phyloP scores from a whole-genome alignment of 1,284 basidiomycete genomes.

The Rhodotorula sp. region DNA sequence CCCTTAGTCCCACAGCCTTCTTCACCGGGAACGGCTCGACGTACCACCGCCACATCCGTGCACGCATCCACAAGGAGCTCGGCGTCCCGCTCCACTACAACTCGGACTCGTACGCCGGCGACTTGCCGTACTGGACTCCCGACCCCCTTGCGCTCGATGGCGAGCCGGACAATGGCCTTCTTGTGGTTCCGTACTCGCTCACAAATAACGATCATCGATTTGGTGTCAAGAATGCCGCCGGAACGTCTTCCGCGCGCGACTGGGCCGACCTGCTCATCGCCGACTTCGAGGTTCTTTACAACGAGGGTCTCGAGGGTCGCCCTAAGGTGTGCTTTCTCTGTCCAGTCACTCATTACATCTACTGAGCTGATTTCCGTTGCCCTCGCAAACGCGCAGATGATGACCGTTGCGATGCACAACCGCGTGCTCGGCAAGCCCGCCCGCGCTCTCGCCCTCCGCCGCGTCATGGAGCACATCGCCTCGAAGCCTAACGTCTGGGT shows the following conservation, averaged over 20 bases:
- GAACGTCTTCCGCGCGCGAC: constrained; percentile 46
- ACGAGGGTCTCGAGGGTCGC: constrained; percentile 46
- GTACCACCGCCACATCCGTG: constrained; percentile 37
- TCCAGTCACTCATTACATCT: too few species aligned
- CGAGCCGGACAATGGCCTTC: constrained; percentile 43
- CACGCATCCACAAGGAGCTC: constrained; percentile 43
- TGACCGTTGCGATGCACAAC: constrained; percentile 53
- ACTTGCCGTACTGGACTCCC: constrained; percentile 41
- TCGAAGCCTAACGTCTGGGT: constrained; percentile 52
- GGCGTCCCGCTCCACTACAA: constrained; percentile 43
- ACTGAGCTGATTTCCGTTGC: too few species aligned
- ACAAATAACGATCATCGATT: constrained; percentile 51
- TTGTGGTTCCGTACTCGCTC: constrained; percentile 51
- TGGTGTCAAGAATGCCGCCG: constrained; percentile 40
- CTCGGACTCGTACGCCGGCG: constrained; percentile 43
- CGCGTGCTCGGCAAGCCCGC: constrained; percentile 52
- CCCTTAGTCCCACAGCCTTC: constrained; percentile 48
- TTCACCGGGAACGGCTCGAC: constrained; percentile 48
- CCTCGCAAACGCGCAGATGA: constrained; percentile 22
- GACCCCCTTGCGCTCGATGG: constrained; percentile 41
- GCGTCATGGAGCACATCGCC: constrained; percentile 51
- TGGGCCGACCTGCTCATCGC: constrained; percentile 50
- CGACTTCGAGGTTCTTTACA: constrained; percentile 51
- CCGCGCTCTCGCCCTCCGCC: constrained; percentile 47
- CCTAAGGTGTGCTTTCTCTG: constrained; percentile 19